These are phyloP conservation scores for Ambrosia trifida DNA, from an alignment of 129 eudicot species.

Conservation along the genomic window DNA sequence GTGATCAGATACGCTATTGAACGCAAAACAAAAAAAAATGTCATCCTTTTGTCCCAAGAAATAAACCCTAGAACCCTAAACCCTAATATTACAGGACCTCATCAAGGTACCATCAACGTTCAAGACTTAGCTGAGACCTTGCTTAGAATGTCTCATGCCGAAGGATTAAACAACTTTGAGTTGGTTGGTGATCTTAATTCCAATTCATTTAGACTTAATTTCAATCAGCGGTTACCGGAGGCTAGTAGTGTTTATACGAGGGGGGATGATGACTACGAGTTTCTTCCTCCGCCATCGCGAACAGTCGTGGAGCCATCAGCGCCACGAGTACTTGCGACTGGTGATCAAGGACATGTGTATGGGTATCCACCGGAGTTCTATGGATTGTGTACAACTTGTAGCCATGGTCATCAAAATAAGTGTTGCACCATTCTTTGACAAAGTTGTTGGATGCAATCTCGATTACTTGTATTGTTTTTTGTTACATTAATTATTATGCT, in stretches of 20 bases:
- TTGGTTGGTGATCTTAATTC: slow-evolving; percentile 21
- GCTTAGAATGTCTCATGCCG: slow-evolving; percentile 17
- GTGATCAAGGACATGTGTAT: slow-evolving; percentile 20
- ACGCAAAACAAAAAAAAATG: slow-evolving; percentile 11
- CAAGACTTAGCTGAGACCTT: slow-evolving; percentile 20
- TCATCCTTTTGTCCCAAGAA: slow-evolving; percentile 16
- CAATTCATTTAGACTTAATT: slow-evolving; percentile 19
- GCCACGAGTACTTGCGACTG: neutral
- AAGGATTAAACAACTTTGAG: slow-evolving; percentile 19
- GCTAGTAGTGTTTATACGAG: neutral
- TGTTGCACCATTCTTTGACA: slow-evolving; percentile 16
- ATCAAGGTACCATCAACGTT: neutral
- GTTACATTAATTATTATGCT: too few relatives aligned
- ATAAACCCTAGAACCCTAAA: slow-evolving; percentile 2
- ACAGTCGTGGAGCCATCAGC: slow-evolving; percentile 6
- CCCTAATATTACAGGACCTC: too few relatives aligned
- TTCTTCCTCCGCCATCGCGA: neutral
- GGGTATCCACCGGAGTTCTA: slow-evolving; percentile 20
- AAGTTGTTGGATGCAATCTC: slow-evolving; percentile 1
- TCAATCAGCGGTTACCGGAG: neutral
- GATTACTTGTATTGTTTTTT: neutral
- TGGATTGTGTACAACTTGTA: slow-evolving; percentile 9
- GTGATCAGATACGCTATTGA: slow-evolving; percentile 16
- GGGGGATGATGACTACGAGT: slow-evolving; percentile 11
- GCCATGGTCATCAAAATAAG: slow-evolving; percentile 11